These are phyloP conservation scores for Fusarium stilboides DNA, from an alignment of 2,329 filamentous ascomycete species.

Conservation along the genomic window DNA sequence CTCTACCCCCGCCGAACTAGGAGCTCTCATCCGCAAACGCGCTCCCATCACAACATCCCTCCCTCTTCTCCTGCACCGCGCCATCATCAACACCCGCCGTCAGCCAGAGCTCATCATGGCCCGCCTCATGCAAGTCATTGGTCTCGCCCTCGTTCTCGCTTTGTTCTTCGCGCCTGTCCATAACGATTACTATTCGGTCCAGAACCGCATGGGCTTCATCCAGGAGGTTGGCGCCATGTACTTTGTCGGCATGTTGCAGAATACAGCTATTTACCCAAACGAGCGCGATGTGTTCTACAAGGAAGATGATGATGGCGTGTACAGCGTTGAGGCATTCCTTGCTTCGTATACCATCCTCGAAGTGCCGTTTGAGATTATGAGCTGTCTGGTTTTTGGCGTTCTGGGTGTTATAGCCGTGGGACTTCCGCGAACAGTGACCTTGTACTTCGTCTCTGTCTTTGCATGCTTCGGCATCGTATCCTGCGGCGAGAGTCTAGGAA, in stretches of 20 bases:
- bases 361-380: slow-evolving; percentile 78
- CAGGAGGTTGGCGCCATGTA: slow-evolving; percentile 81
- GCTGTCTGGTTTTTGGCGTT: slow-evolving; percentile 75
- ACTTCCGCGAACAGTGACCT: slow-evolving; percentile 71
- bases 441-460: slow-evolving; percentile 78
- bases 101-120: slow-evolving; percentile 76
- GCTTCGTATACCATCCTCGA: slow-evolving; percentile 79
- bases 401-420: slow-evolving; percentile 76
- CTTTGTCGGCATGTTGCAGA: slow-evolving; percentile 85
- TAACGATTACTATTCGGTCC: slow-evolving; percentile 78
- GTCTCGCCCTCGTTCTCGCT: slow-evolving; percentile 73
- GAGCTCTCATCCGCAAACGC: slow-evolving; percentile 75
- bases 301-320: slow-evolving; percentile 81
- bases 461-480: slow-evolving; percentile 81
- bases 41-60: slow-evolving; percentile 75
- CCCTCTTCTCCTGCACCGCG: slow-evolving; percentile 77
- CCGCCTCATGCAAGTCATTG: slow-evolving; percentile 77
- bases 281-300: slow-evolving; percentile 84
- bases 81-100: slow-evolving; percentile 77
- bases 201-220: slow-evolving; percentile 81
- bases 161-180: slow-evolving; percentile 81
- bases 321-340: slow-evolving; percentile 80
- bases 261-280: slow-evolving; percentile 79
- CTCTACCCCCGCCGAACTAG: slow-evolving; percentile 79
- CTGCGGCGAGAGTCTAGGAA: slow-evolving; percentile 82